Percentiles rank a stretch among this genome's conserved stretches.
phyloP scores from a whole-genome alignment of 352 stramenopile genomes.

The Phytophthora sp. region DNA sequence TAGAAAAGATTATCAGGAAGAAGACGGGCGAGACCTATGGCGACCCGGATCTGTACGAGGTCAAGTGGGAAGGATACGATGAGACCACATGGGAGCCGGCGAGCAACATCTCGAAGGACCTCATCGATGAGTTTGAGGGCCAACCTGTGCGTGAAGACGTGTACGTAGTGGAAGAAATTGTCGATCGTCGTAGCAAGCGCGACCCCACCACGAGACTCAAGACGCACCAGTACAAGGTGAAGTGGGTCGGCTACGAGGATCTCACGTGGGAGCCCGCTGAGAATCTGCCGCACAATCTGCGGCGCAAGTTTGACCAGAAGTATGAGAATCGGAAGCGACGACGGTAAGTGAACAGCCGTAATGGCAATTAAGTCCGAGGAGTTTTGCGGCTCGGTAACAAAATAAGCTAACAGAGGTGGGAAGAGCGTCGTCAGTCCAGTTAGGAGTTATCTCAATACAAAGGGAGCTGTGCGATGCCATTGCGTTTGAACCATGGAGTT shows the following conservation, averaged over 20 bases:
- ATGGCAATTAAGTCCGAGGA: too few species aligned
- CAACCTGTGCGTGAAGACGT: constrained; percentile 77
- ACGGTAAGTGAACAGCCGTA: not conserved
- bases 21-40: constrained; percentile 50
- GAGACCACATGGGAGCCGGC: constrained; percentile 82
- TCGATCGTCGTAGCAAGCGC: constrained; percentile 68
- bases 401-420: too few species aligned
- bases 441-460: too few species aligned
- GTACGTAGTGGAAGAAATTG: constrained; percentile 78
- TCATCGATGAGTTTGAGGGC: constrained; percentile 82
- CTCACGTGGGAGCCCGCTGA: constrained; percentile 79
- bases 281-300: constrained; percentile 80
- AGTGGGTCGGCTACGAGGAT: constrained; percentile 86
- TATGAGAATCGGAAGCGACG: constrained; percentile 59
- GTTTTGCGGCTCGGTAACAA: too few species aligned
- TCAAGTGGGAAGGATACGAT: constrained; percentile 86
- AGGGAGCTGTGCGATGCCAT: too few species aligned
- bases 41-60: constrained; percentile 72
- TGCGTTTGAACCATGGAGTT: not conserved
- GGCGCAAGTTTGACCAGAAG: constrained; percentile 82
- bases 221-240: constrained; percentile 84
- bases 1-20: constrained; percentile 76
- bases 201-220: constrained; percentile 73
- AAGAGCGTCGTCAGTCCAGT: too few species aligned
- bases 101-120: constrained; percentile 76